Percentiles rank a stretch among this genome's conserved stretches.
Evolutionary conservation across 768 basidiomycete genomes (phyloP).

Genomic region (Leucocoprinus birnbaumii): DNA sequence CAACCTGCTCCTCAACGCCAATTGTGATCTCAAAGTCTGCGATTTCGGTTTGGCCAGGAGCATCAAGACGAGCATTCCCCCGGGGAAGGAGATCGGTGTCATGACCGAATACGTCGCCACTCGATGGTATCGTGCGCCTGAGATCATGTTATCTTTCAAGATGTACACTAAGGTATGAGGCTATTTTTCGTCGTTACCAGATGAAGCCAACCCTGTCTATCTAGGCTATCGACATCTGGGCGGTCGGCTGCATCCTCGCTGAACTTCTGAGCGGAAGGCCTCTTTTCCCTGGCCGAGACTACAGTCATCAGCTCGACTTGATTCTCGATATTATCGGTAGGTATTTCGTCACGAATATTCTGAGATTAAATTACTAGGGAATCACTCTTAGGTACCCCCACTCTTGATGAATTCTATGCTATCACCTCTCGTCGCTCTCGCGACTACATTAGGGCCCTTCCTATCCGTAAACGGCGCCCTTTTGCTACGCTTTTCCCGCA

Average conservation of each 20-base stretch:
- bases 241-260: conserved; percentile 73
- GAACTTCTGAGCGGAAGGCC: conserved; percentile 81
- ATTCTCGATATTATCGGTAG: conserved; percentile 85
- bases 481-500: conserved; percentile 77
- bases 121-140: conserved; percentile 90
- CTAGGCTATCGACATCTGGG: conserved; percentile 69
- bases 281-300: conserved; percentile 85
- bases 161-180: conserved; percentile 67
- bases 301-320: conserved; percentile 83
- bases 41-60: conserved; percentile 84
- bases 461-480: conserved; percentile 72
- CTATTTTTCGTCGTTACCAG: not conserved
- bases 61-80: conserved; percentile 50
- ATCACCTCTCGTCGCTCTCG: conserved; percentile 83
- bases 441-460: conserved; percentile 85
- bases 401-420: conserved; percentile 86
- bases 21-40: conserved; percentile 86
- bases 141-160: conserved; percentile 94
- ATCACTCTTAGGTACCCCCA: conserved; percentile 61
- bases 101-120: conserved; percentile 91
- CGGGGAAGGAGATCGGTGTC: conserved; percentile 60
- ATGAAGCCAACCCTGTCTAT: no score
- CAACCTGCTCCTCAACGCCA: conserved; percentile 85
- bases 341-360: conserved; percentile 9
- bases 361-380: conserved; percentile 12